Evolutionary conservation across 805 yeast genomes (phyloP).

Genomic region (Grigorovia yakushimaensis): DNA sequence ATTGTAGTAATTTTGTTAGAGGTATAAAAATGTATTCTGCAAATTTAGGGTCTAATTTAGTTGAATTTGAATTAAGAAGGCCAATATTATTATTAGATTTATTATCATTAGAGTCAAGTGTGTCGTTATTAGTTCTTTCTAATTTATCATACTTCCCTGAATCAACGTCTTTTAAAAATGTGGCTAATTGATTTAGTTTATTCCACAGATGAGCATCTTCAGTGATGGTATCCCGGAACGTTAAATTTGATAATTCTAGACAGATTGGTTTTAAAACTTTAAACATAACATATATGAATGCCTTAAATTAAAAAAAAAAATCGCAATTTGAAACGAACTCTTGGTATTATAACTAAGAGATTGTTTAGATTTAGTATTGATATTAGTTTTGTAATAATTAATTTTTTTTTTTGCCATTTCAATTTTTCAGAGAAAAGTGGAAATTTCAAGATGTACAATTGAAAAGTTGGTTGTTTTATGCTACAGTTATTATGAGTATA

Average conservation of each 20-base stretch:
- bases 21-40: constrained; percentile 61
- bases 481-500: no score
- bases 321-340: no score
- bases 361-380: no score
- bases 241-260: constrained; percentile 34
- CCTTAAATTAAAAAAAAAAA: no score
- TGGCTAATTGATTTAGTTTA: background rate
- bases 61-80: no score
- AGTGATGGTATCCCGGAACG: constrained; percentile 19
- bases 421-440: no score
- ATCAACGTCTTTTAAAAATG: background rate
- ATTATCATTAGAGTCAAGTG: background rate
- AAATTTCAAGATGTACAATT: no score
- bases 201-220: background rate
- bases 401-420: no score
- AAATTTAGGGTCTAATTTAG: constrained; percentile 13
- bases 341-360: no score
- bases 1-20: constrained; percentile 42
- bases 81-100: no score
- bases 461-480: no score
- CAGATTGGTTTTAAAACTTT: constrained; percentile 34
- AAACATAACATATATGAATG: constrained; percentile 5
- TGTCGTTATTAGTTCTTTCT: background rate
- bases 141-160: background rate
- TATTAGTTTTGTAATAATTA: no score